These are phyloP conservation scores for Sicyos edulis DNA, from an alignment of 306 rosid genomes.

Conservation along the genomic window DNA sequence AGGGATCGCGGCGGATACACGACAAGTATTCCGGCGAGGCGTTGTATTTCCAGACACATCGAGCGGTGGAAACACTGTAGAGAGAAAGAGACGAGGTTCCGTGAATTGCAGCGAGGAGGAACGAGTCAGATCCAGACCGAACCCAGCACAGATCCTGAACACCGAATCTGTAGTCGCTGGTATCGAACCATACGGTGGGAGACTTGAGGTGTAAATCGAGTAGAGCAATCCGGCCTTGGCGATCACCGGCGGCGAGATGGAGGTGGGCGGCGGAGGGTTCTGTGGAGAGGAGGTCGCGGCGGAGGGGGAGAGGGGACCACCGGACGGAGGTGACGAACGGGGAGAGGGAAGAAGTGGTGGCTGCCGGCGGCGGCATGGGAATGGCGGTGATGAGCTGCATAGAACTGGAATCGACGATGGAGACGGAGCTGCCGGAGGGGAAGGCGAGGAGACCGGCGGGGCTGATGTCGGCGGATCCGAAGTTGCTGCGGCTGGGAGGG, in stretches of 20 bases:
- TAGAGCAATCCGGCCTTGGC: slow-evolving; percentile 82
- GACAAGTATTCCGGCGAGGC: slow-evolving; percentile 63
- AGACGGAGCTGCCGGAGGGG: slow-evolving; percentile 78
- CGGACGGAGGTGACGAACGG: slow-evolving; percentile 85
- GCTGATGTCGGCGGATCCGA: slow-evolving; percentile 83
- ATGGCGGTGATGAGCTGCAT: slow-evolving; percentile 69
- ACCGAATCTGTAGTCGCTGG: slow-evolving; percentile 44
- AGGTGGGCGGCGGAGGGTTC: slow-evolving; percentile 82
- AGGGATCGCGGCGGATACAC: slow-evolving; percentile 84
- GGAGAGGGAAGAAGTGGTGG: slow-evolving; percentile 39
- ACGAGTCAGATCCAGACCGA: slow-evolving; percentile 55
- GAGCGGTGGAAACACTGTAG: slow-evolving; percentile 49
- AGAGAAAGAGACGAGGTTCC: slow-evolving; percentile 72
- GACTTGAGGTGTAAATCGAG: slow-evolving; percentile 61
- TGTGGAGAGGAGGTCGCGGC: slow-evolving; percentile 72
- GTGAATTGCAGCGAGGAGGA: slow-evolving; percentile 56
- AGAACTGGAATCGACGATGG: slow-evolving; percentile 74
- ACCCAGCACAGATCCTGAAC: slow-evolving; percentile 95
- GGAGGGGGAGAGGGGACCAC: slow-evolving; percentile 77
- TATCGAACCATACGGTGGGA: slow-evolving; percentile 61
- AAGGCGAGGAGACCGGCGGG: slow-evolving; percentile 78
- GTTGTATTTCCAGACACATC: slow-evolving; percentile 85
- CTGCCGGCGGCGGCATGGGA: slow-evolving; percentile 67
- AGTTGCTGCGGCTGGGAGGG: slow-evolving; percentile 77
- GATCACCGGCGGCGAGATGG: slow-evolving; percentile 83